Evolutionary conservation across 2,329 filamentous ascomycete genomes (phyloP).

Genomic region (Corniculantispora saksenae): DNA sequence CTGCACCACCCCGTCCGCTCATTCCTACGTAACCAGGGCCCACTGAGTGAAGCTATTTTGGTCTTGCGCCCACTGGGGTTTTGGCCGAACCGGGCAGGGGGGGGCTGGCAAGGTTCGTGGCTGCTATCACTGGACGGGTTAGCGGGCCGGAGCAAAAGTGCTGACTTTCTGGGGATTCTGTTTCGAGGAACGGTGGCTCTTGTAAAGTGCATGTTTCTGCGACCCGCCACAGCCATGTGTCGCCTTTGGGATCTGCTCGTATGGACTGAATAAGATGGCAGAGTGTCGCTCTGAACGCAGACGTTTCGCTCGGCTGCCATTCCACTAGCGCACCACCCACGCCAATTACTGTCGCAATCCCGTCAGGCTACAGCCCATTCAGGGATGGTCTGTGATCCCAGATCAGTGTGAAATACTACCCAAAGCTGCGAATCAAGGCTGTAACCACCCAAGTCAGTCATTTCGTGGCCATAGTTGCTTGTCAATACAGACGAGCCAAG

Average conservation of each 20-base stretch:
- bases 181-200: neutral
- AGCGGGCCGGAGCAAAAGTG: slow-evolving; percentile 7
- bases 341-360: neutral
- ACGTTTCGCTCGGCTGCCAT: neutral
- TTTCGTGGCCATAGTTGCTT: neutral
- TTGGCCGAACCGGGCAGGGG: neutral
- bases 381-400: neutral
- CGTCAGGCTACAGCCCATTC: neutral
- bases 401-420: neutral
- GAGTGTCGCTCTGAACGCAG: neutral
- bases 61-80: neutral
- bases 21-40: neutral
- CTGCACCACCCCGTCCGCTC: neutral
- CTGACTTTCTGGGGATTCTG: neutral
- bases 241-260: neutral
- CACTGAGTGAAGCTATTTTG: slow-evolving; percentile 10
- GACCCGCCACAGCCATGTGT: neutral
- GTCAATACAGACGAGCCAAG: neutral
- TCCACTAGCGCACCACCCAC: neutral
- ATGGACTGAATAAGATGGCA: neutral
- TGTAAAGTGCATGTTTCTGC: neutral
- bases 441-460: neutral
- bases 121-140: neutral
- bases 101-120: neutral
- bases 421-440: neutral